These are phyloP conservation scores for Falciphora oryzae DNA, from an alignment of 2,329 filamentous ascomycete genomes.

Conservation along the genomic window DNA sequence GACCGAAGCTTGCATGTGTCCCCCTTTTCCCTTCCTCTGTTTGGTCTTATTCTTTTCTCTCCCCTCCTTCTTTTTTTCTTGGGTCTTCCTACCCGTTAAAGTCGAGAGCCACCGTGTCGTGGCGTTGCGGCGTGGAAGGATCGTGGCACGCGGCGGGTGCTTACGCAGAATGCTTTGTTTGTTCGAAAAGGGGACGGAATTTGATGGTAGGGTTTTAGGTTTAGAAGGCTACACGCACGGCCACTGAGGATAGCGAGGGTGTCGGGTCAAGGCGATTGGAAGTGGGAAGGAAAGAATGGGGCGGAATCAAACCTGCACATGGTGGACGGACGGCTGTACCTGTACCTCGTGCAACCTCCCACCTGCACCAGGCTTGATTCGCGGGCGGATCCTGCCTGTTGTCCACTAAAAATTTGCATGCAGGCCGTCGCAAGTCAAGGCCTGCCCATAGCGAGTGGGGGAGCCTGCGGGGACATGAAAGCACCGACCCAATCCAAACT, in stretches of 20 bases:
- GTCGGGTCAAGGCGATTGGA: not conserved
- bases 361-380: not conserved
- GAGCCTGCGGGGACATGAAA: not conserved
- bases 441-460: not conserved
- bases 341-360: not conserved
- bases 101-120: conserved; percentile 2
- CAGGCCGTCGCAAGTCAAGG: not conserved
- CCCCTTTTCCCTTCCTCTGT: not conserved
- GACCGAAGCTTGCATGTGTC: conserved; percentile 7
- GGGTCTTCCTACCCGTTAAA: not conserved
- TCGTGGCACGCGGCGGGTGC: conserved; percentile 6
- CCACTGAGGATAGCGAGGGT: not conserved
- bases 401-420: not conserved
- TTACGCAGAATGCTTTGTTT: conserved; percentile 6
- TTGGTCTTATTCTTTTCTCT: not conserved
- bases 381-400: not conserved
- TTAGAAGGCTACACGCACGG: conserved; percentile 2
- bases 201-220: conserved; percentile 7
- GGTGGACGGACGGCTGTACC: not conserved
- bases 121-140: conserved; percentile 3
- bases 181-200: conserved; percentile 4
- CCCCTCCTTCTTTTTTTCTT: not conserved
- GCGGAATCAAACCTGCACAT: not conserved
- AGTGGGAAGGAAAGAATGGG: not conserved
- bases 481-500: not conserved